Percentiles rank a stretch among this genome's conserved stretches.
Conservation (phyloP, 129 eudicot genomes). For the Scalesia atractyloides region DNA sequence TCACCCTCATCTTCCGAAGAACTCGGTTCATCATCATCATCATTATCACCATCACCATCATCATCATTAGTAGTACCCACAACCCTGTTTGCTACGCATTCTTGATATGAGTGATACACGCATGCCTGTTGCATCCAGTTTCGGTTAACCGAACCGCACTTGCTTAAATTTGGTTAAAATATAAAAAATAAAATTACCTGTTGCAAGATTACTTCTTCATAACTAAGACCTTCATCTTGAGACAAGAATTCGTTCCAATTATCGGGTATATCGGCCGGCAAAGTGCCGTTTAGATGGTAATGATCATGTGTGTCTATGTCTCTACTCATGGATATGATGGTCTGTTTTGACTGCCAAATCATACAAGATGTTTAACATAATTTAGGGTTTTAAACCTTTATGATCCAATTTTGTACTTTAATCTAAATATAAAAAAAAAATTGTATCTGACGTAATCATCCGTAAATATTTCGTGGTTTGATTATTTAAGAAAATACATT, state of each 20-base stretch:
- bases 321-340: slow-evolving; percentile 38
- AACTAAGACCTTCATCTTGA: slow-evolving; percentile 55
- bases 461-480: background rate
- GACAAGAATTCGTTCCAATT: slow-evolving; percentile 49
- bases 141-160: background rate
- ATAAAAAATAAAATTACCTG: slow-evolving; percentile 43
- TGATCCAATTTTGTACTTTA: background rate
- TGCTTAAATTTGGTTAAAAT: background rate
- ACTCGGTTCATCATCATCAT: slow-evolving; percentile 26
- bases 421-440: too few species aligned
- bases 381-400: slow-evolving; percentile 8
- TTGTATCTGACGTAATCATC: background rate
- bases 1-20: slow-evolving; percentile 44
- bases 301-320: slow-evolving; percentile 44
- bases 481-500: too few species aligned
- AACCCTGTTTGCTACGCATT: slow-evolving; percentile 25
- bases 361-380: background rate
- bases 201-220: slow-evolving; percentile 65
- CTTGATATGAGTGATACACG: slow-evolving; percentile 58
- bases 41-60: background rate
- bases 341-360: background rate
- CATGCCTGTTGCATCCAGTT: slow-evolving; percentile 54
- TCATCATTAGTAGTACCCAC: background rate
- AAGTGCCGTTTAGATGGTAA: slow-evolving; percentile 32
- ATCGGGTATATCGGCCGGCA: slow-evolving; percentile 60